Evolutionary conservation across 352 stramenopile species (phyloP).

Genomic region (Elongisporangium anandrum): DNA sequence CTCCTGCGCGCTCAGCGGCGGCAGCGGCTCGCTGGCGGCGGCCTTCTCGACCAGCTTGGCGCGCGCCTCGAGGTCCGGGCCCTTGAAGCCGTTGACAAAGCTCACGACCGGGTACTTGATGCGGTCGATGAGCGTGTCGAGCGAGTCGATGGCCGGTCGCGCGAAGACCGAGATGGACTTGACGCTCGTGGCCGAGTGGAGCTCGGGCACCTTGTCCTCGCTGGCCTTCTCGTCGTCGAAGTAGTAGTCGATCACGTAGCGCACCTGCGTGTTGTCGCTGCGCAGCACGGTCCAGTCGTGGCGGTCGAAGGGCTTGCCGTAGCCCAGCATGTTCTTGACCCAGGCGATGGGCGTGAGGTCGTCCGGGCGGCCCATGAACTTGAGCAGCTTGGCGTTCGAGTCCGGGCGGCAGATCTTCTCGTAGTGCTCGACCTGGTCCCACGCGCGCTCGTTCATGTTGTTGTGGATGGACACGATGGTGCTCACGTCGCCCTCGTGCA

Average conservation of each 20-base stretch:
- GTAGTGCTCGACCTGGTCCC: conserved; percentile 97
- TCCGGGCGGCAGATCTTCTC: conserved; percentile 89
- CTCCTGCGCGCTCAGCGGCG: conserved; percentile 56
- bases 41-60: conserved; percentile 43
- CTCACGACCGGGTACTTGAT: conserved; percentile 72
- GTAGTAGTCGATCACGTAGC: conserved; percentile 99
- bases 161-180: conserved; percentile 89
- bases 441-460: conserved; percentile 99
- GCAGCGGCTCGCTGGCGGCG: conserved; percentile 28
- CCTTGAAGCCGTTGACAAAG: conserved; percentile 43
- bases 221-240: conserved; percentile 85
- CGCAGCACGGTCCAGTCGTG: conserved; percentile 98
- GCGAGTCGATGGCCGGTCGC: conserved; percentile 77
- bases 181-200: conserved; percentile 82
- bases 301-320: conserved; percentile 94
- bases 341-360: conserved; percentile 95
- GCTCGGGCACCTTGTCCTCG: conserved; percentile 72
- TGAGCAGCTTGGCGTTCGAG: conserved; percentile 89
- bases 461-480: conserved; percentile 99
- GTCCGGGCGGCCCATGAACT: conserved; percentile 95
- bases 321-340: conserved; percentile 87
- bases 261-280: conserved; percentile 85
- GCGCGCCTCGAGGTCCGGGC: conserved; percentile 43
- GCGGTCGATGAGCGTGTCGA: conserved; percentile 65
- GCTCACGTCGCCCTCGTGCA: conserved; percentile 92